Evolutionary conservation across 2,329 filamentous ascomycete genomes (phyloP).

Genomic region (Lasiodiplodia sp.): DNA sequence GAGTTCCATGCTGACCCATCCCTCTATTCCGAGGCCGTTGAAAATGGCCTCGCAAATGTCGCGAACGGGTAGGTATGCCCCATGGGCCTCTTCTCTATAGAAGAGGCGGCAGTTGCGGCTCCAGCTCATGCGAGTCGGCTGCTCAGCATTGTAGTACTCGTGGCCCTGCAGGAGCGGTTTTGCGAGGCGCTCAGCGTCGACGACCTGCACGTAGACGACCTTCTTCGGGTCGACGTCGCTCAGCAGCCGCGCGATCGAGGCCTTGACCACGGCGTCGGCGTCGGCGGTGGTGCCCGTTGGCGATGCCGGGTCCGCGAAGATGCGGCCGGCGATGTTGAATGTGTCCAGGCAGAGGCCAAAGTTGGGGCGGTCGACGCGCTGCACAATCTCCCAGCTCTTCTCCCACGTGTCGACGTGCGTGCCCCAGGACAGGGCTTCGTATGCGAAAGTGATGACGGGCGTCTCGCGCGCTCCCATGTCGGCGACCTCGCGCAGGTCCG

Average conservation of each 20-base stretch:
- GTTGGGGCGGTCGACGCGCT: constrained; percentile 70
- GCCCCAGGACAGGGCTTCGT: constrained; percentile 77
- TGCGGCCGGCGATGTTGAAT: constrained; percentile 76
- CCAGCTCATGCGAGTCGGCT: constrained; percentile 77
- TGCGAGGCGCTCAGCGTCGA: constrained; percentile 72
- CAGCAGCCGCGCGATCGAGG: constrained; percentile 64
- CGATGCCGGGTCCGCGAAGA: constrained; percentile 73
- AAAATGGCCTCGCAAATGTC: constrained; percentile 69
- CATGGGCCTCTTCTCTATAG: constrained; percentile 67
- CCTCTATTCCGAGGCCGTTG: constrained; percentile 69
- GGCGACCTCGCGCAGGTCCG: constrained; percentile 70
- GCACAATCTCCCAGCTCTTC: constrained; percentile 71
- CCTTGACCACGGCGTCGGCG: constrained; percentile 63
- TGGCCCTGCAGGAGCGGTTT: constrained; percentile 66
- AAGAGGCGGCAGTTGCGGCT: constrained; percentile 76
- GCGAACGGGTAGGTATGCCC: constrained; percentile 72
- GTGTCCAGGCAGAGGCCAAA: constrained; percentile 81
- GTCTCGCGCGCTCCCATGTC: constrained; percentile 68
- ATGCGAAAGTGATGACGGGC: constrained; percentile 71
- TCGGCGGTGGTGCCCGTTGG: constrained; percentile 59
- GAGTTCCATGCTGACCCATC: constrained; percentile 76
- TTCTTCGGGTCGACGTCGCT: constrained; percentile 66
- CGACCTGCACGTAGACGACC: constrained; percentile 79
- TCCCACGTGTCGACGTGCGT: constrained; percentile 77
- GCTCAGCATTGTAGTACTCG: constrained; percentile 63